Percentiles rank a stretch among this genome's conserved stretches.
phyloP scores from a whole-genome alignment of 805 yeast genomes.

The Danielozyma ontarioensis region DNA sequence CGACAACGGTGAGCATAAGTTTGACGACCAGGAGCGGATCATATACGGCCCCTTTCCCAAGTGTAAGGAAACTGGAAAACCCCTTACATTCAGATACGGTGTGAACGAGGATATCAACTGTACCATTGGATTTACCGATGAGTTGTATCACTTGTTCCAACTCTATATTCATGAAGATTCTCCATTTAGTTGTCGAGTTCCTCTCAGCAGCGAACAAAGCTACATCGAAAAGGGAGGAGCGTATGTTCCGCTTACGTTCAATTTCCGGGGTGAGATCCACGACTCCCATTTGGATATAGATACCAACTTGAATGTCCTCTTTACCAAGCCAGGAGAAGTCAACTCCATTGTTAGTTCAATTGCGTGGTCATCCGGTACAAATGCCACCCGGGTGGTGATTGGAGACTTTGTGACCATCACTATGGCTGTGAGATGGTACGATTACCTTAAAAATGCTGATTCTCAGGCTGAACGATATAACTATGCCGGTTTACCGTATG shows the following conservation, averaged over 20 bases:
- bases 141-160: conserved; percentile 66
- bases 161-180: conserved; percentile 72
- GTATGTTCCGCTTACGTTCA: conserved; percentile 54
- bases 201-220: conserved; percentile 41
- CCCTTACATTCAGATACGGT: conserved; percentile 52
- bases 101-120: conserved; percentile 51
- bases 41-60: conserved; percentile 54
- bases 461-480: conserved; percentile 6
- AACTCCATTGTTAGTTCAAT: conserved; percentile 48
- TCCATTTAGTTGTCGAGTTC: conserved; percentile 66
- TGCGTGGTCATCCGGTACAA: conserved; percentile 58
- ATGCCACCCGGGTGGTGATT: conserved; percentile 57
- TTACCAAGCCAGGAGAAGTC: conserved; percentile 35
- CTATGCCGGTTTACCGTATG: conserved; percentile 23
- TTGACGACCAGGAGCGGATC: conserved; percentile 56
- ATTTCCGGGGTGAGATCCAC: conserved; percentile 61
- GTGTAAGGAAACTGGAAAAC: conserved; percentile 61
- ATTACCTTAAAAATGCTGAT: conserved; percentile 17
- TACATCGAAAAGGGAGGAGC: conserved; percentile 41
- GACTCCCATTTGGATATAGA: conserved; percentile 69
- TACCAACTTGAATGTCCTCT: conserved; percentile 46
- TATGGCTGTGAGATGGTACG: conserved; percentile 57
- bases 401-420: conserved; percentile 57
- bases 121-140: conserved; percentile 58
- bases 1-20: conserved; percentile 71